Evolutionary conservation across 2,329 filamentous ascomycete species (phyloP).

Genomic region (Arachnopeziza araneosa): DNA sequence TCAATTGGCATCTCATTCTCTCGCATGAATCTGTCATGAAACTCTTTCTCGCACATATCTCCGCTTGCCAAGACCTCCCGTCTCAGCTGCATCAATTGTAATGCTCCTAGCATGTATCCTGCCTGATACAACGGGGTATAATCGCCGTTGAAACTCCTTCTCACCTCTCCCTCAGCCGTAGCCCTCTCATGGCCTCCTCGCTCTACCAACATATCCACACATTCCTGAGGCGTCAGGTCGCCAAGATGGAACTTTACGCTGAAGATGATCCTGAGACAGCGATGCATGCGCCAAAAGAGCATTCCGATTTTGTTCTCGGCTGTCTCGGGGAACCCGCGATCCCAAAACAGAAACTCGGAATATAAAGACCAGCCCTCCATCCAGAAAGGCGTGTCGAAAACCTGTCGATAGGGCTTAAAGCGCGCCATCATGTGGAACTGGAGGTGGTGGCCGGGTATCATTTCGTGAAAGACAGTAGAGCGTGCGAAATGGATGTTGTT

Average conservation of each 20-base stretch:
- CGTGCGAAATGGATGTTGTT: conserved; percentile 53
- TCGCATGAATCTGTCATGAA: conserved; percentile 48
- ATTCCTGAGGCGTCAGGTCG: conserved; percentile 46
- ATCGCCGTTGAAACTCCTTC: conserved; percentile 49
- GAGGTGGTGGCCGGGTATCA: conserved; percentile 53
- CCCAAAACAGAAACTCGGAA: conserved; percentile 56
- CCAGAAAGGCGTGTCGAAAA: conserved; percentile 54
- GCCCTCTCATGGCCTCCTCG: conserved; percentile 53
- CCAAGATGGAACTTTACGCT: conserved; percentile 53
- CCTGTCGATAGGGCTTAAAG: conserved; percentile 41
- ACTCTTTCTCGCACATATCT: conserved; percentile 43
- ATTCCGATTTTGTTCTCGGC: conserved; percentile 51
- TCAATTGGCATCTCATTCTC: conserved; percentile 51
- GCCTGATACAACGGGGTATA: conserved; percentile 55
- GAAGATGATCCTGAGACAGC: conserved; percentile 54
- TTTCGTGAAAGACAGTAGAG: conserved; percentile 56
- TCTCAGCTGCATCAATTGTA: conserved; percentile 48
- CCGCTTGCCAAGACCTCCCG: conserved; percentile 40
- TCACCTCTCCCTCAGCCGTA: conserved; percentile 55
- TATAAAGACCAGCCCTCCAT: conserved; percentile 58
- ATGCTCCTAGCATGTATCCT: conserved; percentile 53
- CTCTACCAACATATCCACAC: conserved; percentile 50
- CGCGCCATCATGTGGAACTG: conserved; percentile 46
- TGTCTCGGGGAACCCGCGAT: conserved; percentile 43
- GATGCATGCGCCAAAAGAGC: conserved; percentile 58